A percentile compares a stretch with the other conserved stretches of the same genome.
phyloP scores from a whole-genome alignment of 2,329 filamentous ascomycete species.

The Alternaria triticina region DNA sequence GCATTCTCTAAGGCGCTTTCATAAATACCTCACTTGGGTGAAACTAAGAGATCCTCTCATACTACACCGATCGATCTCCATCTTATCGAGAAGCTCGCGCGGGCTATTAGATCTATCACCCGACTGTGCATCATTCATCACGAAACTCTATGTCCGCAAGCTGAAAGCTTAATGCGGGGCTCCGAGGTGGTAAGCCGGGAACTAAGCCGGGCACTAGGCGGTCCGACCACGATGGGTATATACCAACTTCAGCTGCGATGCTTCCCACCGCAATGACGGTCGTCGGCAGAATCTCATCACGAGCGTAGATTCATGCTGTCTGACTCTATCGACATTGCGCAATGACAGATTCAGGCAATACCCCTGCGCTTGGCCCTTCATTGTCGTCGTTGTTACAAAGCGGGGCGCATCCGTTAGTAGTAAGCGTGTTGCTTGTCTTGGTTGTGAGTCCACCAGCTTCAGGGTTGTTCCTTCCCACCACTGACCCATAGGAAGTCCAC shows the following conservation, averaged over 20 bases:
- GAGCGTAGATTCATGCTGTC: no score
- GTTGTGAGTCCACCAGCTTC: neutral
- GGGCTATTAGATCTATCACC: neutral
- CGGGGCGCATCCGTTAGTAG: neutral
- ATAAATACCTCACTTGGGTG: neutral
- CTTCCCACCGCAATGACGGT: neutral
- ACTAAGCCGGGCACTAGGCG: neutral
- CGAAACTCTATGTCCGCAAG: neutral
- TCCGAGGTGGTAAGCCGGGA: neutral
- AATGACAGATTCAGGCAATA: neutral
- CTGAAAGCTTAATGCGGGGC: neutral
- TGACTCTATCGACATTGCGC: no score
- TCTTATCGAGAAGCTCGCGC: neutral
- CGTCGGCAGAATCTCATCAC: no score
- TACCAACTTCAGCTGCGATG: neutral
- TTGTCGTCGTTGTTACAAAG: neutral
- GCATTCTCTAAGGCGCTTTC: neutral
- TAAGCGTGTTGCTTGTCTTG: neutral
- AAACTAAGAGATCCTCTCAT: neutral
- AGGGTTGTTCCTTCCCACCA: neutral
- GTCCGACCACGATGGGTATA: neutral
- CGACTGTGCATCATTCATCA: neutral
- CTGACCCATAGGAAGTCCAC: neutral
- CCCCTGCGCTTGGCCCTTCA: neutral
- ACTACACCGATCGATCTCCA: neutral